Evolutionary conservation across 2,329 filamentous ascomycete genomes (phyloP).

Genomic region (Cercospora nicotianae): DNA sequence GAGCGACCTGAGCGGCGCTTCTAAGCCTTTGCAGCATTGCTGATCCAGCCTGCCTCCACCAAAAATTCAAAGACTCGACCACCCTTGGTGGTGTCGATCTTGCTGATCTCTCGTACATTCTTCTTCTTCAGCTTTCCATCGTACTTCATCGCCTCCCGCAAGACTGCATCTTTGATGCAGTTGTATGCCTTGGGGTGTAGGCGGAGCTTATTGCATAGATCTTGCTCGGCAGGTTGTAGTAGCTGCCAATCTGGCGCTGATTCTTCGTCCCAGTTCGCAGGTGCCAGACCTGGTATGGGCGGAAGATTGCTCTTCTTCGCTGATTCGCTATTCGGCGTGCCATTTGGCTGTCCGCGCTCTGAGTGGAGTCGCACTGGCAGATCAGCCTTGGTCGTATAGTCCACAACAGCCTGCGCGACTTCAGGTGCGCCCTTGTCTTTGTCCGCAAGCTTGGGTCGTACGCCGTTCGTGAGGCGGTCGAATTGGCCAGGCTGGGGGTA

Average conservation of each 20-base stretch:
- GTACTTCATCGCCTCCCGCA: slow-evolving; percentile 85
- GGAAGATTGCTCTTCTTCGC: slow-evolving; percentile 33
- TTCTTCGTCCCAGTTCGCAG: slow-evolving; percentile 70
- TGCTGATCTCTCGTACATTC: slow-evolving; percentile 81
- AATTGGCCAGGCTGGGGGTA: slow-evolving; percentile 42
- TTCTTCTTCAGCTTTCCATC: slow-evolving; percentile 93
- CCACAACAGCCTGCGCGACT: slow-evolving; percentile 33
- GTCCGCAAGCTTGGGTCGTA: slow-evolving; percentile 31
- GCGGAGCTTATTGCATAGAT: slow-evolving; percentile 80
- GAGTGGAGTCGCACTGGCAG: slow-evolving; percentile 34
- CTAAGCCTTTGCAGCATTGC: slow-evolving; percentile 56
- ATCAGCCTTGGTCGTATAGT: slow-evolving; percentile 37
- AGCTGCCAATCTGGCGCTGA: slow-evolving; percentile 81
- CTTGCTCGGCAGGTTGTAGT: slow-evolving; percentile 77
- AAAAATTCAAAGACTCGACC: slow-evolving; percentile 92
- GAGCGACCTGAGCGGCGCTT: not conserved
- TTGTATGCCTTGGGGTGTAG: slow-evolving; percentile 93
- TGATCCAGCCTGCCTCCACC: slow-evolving; percentile 85
- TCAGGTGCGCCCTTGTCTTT: slow-evolving; percentile 28
- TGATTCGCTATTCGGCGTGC: slow-evolving; percentile 28
- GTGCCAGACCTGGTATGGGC: slow-evolving; percentile 54
- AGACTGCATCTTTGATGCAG: slow-evolving; percentile 88
- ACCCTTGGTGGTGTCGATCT: slow-evolving; percentile 80
- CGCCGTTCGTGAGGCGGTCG: slow-evolving; percentile 34
- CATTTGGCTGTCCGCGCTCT: slow-evolving; percentile 30